These are phyloP conservation scores for Trichoderma sp. DNA, from an alignment of 2,329 filamentous ascomycete species.

Conservation along the genomic window DNA sequence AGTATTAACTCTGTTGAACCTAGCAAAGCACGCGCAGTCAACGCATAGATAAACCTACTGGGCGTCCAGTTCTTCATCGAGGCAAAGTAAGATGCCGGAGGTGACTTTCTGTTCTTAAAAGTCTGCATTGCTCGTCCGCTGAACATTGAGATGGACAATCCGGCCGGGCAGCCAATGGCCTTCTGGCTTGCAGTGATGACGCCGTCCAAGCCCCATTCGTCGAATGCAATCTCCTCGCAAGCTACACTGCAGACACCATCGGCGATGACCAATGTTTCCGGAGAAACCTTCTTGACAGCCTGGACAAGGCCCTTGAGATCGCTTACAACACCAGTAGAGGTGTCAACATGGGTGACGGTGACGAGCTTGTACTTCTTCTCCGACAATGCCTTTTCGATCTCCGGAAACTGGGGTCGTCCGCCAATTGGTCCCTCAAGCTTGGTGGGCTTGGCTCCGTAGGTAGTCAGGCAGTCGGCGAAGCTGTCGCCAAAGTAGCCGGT, in stretches of 20 bases:
- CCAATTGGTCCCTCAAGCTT: constrained; percentile 90
- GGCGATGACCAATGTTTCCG: constrained; percentile 86
- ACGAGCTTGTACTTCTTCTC: constrained; percentile 92
- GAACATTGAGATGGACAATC: constrained; percentile 91
- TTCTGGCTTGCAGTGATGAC: constrained; percentile 96
- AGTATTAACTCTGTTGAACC: neutral
- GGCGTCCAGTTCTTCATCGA: constrained; percentile 98
- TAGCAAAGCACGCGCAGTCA: neutral
- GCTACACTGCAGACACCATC: constrained; percentile 98
- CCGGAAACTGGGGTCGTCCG: constrained; percentile 78
- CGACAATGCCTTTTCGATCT: constrained; percentile 85
- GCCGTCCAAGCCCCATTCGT: constrained; percentile 90
- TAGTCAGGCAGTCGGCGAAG: constrained; percentile 87
- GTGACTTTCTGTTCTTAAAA: constrained; percentile 78
- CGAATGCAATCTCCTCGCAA: constrained; percentile 93
- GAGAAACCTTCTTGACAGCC: constrained; percentile 81
- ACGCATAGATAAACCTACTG: constrained; percentile 53
- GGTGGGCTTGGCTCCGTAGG: constrained; percentile 87
- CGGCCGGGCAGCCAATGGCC: constrained; percentile 92
- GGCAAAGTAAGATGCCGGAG: constrained; percentile 87
- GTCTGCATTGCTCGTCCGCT: constrained; percentile 82
- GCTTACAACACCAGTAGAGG: constrained; percentile 91
- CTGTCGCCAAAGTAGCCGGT: constrained; percentile 97
- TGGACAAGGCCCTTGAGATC: constrained; percentile 84
- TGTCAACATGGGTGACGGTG: constrained; percentile 96